These are phyloP conservation scores for Pseudogymnoascus sp. DNA, from an alignment of 2,329 filamentous ascomycete species.

Conservation along the genomic window DNA sequence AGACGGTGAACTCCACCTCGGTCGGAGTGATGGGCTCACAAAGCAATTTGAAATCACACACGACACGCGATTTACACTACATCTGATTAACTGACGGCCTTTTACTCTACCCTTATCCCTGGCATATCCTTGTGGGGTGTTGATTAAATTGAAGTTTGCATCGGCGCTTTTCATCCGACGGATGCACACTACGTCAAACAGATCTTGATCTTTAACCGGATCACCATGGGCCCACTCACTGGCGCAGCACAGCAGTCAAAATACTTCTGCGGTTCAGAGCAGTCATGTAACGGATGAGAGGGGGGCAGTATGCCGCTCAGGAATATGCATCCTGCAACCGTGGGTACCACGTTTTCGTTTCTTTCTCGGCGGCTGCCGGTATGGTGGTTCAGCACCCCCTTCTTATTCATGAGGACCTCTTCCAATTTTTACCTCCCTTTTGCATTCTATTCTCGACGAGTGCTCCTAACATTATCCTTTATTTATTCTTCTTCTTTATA, in stretches of 20 bases:
- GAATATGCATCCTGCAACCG: neutral
- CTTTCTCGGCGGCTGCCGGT: neutral
- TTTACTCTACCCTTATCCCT: neutral
- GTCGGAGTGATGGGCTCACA: neutral
- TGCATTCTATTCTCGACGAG: neutral
- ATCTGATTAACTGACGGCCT: neutral
- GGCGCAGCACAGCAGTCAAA: neutral
- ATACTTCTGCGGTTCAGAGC: neutral
- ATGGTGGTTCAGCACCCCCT: neutral
- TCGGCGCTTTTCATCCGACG: neutral
- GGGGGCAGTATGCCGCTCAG: neutral
- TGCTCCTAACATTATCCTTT: neutral
- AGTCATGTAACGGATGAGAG: neutral
- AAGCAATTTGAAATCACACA: conserved; percentile 4
- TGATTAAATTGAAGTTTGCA: neutral
- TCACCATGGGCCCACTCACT: neutral
- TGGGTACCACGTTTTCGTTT: neutral
- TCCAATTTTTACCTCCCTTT: neutral
- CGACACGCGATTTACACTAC: neutral
- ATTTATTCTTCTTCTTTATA: neutral
- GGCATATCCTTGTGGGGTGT: neutral
- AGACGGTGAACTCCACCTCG: neutral
- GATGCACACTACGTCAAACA: neutral
- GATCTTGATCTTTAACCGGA: neutral
- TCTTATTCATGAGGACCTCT: neutral